These are phyloP conservation scores for Ogataea angusta DNA, from an alignment of 805 yeast genomes.

Conservation along the genomic window DNA sequence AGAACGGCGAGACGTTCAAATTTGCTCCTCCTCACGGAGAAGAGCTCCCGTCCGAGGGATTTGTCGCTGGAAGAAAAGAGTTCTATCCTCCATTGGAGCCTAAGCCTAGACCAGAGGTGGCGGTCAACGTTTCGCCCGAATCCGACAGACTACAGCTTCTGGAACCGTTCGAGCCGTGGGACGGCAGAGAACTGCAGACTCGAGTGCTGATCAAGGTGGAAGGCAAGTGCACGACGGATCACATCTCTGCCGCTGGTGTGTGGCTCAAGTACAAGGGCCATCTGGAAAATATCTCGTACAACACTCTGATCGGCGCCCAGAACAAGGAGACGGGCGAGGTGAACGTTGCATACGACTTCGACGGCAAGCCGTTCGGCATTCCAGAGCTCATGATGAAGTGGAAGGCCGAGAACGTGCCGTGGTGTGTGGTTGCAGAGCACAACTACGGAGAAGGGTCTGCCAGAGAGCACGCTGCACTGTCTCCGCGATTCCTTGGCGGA, in stretches of 20 bases:
- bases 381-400: conserved; percentile 97
- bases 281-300: conserved; percentile 89
- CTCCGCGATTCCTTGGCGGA: conserved; percentile 94
- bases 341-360: conserved; percentile 81
- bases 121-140: conserved; percentile 63
- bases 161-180: conserved; percentile 86
- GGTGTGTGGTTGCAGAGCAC: conserved; percentile 97
- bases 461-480: conserved; percentile 96
- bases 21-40: conserved; percentile 85
- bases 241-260: conserved; percentile 97
- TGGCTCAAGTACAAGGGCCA: conserved; percentile 99
- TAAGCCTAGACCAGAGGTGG: conserved; percentile 49
- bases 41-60: conserved; percentile 87
- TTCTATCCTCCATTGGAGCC: conserved; percentile 58
- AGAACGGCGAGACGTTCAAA: conserved; percentile 87
- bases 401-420: conserved; percentile 79
- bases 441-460: conserved; percentile 99
- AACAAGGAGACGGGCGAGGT: conserved; percentile 97
- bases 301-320: conserved; percentile 94
- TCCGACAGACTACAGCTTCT: conserved; percentile 88
- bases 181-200: conserved; percentile 76
- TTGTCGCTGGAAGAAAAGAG: conserved; percentile 74
- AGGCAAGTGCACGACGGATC: conserved; percentile 98
- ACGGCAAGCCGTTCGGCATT: conserved; percentile 72
- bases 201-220: conserved; percentile 84